Evolutionary conservation across 2,329 filamentous ascomycete species (phyloP).

Genomic region (Claviceps monticola): DNA sequence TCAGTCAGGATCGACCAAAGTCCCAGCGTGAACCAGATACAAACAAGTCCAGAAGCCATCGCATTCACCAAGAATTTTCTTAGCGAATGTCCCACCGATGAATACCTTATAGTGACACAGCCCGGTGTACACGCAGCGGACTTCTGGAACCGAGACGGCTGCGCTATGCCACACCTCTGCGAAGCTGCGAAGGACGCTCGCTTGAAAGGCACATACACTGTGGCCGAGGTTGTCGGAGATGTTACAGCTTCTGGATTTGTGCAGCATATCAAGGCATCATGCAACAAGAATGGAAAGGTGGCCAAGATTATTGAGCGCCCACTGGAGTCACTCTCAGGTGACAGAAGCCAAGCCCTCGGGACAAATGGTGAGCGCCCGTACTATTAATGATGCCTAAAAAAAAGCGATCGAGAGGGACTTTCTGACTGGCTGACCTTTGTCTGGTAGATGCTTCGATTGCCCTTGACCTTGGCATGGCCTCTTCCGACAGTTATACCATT

Average conservation of each 20-base stretch:
- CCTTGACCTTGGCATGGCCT: constrained; percentile 27
- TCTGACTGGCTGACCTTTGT: neutral
- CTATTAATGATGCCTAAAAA: neutral
- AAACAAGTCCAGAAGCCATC: constrained; percentile 32
- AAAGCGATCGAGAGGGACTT: neutral
- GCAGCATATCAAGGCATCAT: constrained; percentile 32
- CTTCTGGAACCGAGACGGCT: constrained; percentile 36
- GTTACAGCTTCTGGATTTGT: constrained; percentile 27
- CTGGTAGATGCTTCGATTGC: constrained; percentile 38
- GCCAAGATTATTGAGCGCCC: constrained; percentile 25
- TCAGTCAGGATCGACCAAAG: constrained; percentile 20
- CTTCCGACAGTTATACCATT: constrained; percentile 50
- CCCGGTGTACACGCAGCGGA: constrained; percentile 59
- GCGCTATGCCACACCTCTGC: constrained; percentile 41
- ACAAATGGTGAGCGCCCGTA: constrained; percentile 30
- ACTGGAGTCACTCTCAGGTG: constrained; percentile 26
- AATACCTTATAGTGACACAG: constrained; percentile 68
- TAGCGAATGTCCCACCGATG: constrained; percentile 53
- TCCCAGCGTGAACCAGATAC: constrained; percentile 28
- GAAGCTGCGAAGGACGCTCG: constrained; percentile 21
- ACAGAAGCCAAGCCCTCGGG: constrained; percentile 30
- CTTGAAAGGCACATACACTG: constrained; percentile 28
- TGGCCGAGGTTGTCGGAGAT: constrained; percentile 44
- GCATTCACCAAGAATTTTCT: constrained; percentile 38
- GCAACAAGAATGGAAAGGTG: constrained; percentile 24